These are phyloP conservation scores for Populus pruinosa DNA, from an alignment of 345 rosid genomes.

Conservation along the genomic window DNA sequence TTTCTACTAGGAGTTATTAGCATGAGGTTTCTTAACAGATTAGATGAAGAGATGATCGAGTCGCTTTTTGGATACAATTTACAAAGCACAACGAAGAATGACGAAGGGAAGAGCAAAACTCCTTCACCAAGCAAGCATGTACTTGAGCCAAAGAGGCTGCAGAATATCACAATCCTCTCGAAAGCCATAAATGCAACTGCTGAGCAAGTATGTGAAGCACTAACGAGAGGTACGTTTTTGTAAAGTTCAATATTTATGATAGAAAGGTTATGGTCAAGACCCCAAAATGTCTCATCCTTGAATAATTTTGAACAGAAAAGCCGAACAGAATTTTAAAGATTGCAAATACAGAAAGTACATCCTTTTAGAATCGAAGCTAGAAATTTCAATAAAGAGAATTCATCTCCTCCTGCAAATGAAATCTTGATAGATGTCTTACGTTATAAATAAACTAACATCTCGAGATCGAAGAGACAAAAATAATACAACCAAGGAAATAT, in stretches of 20 bases:
- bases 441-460: neutral
- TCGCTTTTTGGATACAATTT: slow-evolving; percentile 86
- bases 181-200: slow-evolving; percentile 70
- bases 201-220: slow-evolving; percentile 75
- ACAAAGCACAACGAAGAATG: slow-evolving; percentile 51
- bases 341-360: neutral
- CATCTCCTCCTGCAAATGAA: neutral
- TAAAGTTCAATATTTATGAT: too few relatives aligned
- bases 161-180: slow-evolving; percentile 84
- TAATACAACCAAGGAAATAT: too few relatives aligned
- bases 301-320: neutral
- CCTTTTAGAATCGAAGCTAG: neutral
- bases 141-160: slow-evolving; percentile 88
- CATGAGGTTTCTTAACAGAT: slow-evolving; percentile 37
- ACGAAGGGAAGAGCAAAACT: slow-evolving; percentile 70
- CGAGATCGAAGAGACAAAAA: too few relatives aligned
- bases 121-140: slow-evolving; percentile 93
- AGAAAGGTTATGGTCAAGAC: neutral
- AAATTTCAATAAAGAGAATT: neutral
- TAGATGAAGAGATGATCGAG: slow-evolving; percentile 97
- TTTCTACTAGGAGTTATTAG: neutral
- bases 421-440: neutral
- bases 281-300: neutral
- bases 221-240: slow-evolving; percentile 57
- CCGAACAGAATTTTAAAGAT: neutral